Evolutionary conservation across 2,329 filamentous ascomycete species (phyloP), one percentile per base, ranked within the genome.

Genomic region (Raffaelea deltoideospora): DNA sequence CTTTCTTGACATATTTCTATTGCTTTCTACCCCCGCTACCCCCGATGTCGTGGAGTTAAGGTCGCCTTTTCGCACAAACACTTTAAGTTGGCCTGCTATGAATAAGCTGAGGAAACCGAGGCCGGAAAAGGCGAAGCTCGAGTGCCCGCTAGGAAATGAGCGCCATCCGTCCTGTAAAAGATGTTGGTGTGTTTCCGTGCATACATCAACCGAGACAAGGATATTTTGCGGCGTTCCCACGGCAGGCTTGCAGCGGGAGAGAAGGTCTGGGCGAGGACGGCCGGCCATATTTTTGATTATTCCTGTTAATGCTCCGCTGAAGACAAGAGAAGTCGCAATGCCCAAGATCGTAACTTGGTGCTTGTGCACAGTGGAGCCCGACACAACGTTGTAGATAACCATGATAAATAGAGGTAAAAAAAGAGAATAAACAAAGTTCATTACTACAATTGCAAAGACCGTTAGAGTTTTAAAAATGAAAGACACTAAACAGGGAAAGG

Each of bases 241-340:
- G 1, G 49, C 59, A 1, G 90, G 87, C 45, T 81, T 77, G 59
- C 90, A 98, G 27, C 90, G 76, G n/a, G 79, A 76, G 19, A 72
- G 51, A 3, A 72, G 53, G 40, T 72, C 67, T 0, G 67, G 67
- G 6, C 67, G 58, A 1, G 47, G 84, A 10, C 84, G 64, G 9
- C 84, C 84, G 20, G 88, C 81, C 10, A 80, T 71, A 52, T 93
- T 94, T 59, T 98, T 98, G 52, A 96, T 68, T 21, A 88, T 62
- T 53, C 96, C 87, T 31, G 90, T 96, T 31, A 96, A 64, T 54
- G 95, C 80, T 6, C 75, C 71, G 1, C 84, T 79, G 34, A 94
- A 66, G 47, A 85, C 65, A 20, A 96, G 58, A 44, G 77, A 72
- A 49, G 88, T 84, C 35, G 77, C 62, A 41, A 95, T 76, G 18